These are phyloP conservation scores for Nannochloropsis oceanica DNA, from an alignment of 108 stramenopile genomes.

Conservation along the genomic window DNA sequence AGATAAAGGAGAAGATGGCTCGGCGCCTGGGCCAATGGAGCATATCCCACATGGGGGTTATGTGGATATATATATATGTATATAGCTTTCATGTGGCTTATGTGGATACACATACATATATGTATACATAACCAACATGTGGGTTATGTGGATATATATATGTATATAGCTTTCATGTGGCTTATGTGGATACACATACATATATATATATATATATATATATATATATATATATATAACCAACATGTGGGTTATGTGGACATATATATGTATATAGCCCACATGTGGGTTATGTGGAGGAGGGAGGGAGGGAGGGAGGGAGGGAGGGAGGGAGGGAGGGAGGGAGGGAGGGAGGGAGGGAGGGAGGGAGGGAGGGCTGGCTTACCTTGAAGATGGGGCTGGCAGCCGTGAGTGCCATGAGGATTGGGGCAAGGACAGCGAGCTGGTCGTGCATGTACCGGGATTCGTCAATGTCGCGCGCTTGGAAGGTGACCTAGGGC, in stretches of 20 bases:
- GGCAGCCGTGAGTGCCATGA: neutral
- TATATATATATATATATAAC: neutral
- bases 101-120: no score
- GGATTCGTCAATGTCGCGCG: neutral
- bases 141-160: neutral
- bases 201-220: no score
- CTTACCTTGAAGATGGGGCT: neutral
- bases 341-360: no score
- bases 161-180: neutral
- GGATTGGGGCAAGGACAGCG: neutral
- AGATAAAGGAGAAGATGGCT: neutral
- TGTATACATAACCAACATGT: no score
- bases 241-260: neutral
- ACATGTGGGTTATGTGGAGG: no score
- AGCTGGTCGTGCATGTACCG: neutral
- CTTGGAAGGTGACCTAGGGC: neutral
- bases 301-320: no score
- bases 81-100: neutral
- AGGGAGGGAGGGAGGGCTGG: no score
- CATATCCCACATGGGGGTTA: neutral
- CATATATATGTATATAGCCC: no score
- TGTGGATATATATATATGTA: neutral
- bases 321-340: no score
- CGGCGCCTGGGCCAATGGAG: neutral
- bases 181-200: neutral